Evolutionary conservation across 805 yeast species (phyloP).

Genomic region (Tetrapisispora iriomotensis): DNA sequence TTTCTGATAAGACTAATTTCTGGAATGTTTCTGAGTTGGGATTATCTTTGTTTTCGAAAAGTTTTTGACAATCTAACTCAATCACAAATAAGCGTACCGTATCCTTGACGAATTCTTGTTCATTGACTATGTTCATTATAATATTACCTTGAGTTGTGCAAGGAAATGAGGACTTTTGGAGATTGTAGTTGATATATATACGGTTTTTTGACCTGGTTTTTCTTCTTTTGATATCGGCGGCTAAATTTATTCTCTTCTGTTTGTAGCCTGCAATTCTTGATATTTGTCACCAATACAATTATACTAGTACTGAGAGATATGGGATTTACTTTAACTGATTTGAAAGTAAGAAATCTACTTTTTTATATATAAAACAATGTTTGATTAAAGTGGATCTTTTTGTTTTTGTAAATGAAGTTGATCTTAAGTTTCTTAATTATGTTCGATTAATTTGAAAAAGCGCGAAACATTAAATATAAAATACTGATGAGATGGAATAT

Average conservation of each 20-base stretch:
- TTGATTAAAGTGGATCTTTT: too few relatives aligned
- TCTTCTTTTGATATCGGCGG: not conserved
- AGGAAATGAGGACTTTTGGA: not conserved
- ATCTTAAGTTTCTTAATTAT: too few relatives aligned
- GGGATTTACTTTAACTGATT: too few relatives aligned
- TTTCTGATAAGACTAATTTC: not conserved
- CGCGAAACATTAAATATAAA: not conserved
- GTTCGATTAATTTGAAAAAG: too few relatives aligned
- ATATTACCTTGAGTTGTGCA: not conserved
- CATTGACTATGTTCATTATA: not conserved
- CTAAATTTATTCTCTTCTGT: not conserved
- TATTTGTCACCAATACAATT: too few relatives aligned
- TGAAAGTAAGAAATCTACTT: too few relatives aligned
- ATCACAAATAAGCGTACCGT: not conserved
- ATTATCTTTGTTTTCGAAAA: not conserved
- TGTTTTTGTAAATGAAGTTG: too few relatives aligned
- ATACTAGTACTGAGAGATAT: too few relatives aligned
- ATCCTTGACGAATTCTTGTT: not conserved
- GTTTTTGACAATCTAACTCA: not conserved
- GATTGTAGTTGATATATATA: too few relatives aligned
- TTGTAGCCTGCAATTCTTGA: too few relatives aligned
- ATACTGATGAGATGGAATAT: not conserved
- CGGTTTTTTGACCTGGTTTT: too few relatives aligned
- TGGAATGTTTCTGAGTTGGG: not conserved
- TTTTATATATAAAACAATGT: too few relatives aligned